These are phyloP conservation scores for Apiotrichum mycotoxinovorans DNA, from an alignment of 1,284 basidiomycete genomes.

Conservation along the genomic window DNA sequence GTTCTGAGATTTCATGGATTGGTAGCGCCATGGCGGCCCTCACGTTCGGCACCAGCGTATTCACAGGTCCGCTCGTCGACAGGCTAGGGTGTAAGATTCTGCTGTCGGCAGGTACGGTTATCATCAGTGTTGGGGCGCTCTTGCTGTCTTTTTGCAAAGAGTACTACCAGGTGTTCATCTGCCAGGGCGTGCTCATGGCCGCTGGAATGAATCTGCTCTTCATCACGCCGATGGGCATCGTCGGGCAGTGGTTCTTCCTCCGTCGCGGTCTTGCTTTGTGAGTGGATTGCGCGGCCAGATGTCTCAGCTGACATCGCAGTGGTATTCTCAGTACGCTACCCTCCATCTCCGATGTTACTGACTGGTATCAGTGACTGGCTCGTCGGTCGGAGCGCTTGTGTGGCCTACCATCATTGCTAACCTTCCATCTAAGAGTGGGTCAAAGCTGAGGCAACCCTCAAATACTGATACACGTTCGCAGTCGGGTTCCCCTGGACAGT, in stretches of 20 bases:
- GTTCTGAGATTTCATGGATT: slow-evolving; percentile 34
- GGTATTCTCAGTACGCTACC: slow-evolving; percentile 15
- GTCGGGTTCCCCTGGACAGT: slow-evolving; percentile 38
- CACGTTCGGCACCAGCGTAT: slow-evolving; percentile 24
- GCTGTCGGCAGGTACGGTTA: slow-evolving; percentile 20
- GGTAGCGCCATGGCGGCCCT: slow-evolving; percentile 26
- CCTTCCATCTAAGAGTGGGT: slow-evolving; percentile 28
- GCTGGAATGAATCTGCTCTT: slow-evolving; percentile 34
- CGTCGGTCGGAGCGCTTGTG: slow-evolving; percentile 30
- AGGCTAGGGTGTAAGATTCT: slow-evolving; percentile 26
- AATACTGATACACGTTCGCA: neutral
- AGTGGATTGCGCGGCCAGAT: neutral
- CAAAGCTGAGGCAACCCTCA: neutral
- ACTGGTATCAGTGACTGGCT: slow-evolving; percentile 18
- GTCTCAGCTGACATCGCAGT: slow-evolving; percentile 2
- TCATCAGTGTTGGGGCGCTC: slow-evolving; percentile 22
- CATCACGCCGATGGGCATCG: slow-evolving; percentile 31
- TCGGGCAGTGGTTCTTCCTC: slow-evolving; percentile 36
- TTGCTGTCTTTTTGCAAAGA: slow-evolving; percentile 25
- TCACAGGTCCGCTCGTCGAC: slow-evolving; percentile 35
- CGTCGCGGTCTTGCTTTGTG: slow-evolving; percentile 34
- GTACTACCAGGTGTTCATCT: slow-evolving; percentile 33
- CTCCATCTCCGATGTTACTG: neutral
- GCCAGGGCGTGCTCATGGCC: slow-evolving; percentile 28
- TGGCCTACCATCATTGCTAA: slow-evolving; percentile 38